phyloP scores from a whole-genome alignment of 306 rosid genomes.

The Inga laurina region DNA sequence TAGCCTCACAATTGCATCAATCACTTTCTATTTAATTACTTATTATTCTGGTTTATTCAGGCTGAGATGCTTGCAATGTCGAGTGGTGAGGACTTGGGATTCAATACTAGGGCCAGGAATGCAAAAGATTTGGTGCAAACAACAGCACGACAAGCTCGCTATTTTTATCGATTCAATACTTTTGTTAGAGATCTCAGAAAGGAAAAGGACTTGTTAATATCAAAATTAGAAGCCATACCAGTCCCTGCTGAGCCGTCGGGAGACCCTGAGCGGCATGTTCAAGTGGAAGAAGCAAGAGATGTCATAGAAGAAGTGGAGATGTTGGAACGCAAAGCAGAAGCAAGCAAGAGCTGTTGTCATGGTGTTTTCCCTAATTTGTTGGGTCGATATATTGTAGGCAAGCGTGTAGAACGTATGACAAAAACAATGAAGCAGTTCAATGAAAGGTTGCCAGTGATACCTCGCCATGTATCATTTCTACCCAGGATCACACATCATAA shows the following conservation, averaged over 20 bases:
- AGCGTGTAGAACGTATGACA: neutral
- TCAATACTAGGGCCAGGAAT: neutral
- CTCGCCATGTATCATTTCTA: neutral
- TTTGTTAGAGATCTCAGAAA: neutral
- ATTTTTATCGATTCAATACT: neutral
- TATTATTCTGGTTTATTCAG: neutral
- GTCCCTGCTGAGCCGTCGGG: too few species aligned
- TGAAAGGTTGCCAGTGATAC: neutral
- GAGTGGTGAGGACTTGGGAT: neutral
- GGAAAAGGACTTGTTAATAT: neutral
- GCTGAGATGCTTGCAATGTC: neutral
- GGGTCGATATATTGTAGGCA: neutral
- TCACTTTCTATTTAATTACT: neutral
- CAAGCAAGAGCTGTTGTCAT: neutral
- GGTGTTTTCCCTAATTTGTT: neutral
- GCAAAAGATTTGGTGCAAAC: neutral
- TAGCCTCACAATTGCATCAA: neutral
- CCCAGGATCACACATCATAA: neutral
- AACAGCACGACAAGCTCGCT: neutral
- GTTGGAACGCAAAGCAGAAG: neutral
- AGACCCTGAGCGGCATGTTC: too few species aligned
- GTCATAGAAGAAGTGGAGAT: neutral
- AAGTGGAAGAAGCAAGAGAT: neutral
- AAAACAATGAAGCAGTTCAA: neutral
- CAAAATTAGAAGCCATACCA: neutral